These are phyloP conservation scores for Plasmodium yoelii DNA, from an alignment of 169 alveolate genomes.

Conservation along the genomic window DNA sequence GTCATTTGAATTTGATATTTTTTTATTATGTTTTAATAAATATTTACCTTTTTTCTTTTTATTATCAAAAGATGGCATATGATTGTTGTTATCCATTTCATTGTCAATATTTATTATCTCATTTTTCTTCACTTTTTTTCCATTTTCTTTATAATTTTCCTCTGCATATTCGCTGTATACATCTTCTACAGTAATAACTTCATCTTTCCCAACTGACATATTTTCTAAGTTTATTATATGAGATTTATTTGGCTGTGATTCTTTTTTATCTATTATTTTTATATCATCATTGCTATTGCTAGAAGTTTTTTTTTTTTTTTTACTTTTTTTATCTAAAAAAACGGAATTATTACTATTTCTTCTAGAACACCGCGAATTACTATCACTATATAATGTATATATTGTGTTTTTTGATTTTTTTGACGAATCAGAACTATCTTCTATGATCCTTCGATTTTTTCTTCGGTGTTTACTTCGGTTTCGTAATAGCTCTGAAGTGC, in stretches of 20 bases:
- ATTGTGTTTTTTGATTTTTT: constrained; percentile 35
- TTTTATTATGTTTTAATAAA: neutral
- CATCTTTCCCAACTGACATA: neutral
- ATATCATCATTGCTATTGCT: constrained; percentile 22
- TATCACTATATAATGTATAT: constrained; percentile 49
- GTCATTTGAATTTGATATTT: neutral
- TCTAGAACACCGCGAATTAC: constrained; percentile 20
- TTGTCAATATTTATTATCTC: constrained; percentile 33
- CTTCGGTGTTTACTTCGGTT: neutral
- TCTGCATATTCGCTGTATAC: constrained; percentile 24
- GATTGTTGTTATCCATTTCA: neutral
- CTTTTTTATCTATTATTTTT: constrained; percentile 17
- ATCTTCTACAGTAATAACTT: constrained; percentile 53
- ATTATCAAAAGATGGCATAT: neutral
- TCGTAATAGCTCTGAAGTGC: neutral
- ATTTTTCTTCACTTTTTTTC: neutral
- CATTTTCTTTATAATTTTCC: neutral
- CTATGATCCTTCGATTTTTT: constrained; percentile 21
- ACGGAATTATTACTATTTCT: neutral
- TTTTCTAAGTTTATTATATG: constrained; percentile 35
- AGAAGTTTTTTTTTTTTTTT: constrained; percentile 3
- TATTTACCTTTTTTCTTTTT: neutral
- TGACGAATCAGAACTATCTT: constrained; percentile 56
- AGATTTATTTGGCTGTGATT: neutral
- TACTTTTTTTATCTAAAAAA: neutral